phyloP scores from a whole-genome alignment of 2,329 filamentous ascomycete species.

The Colletotrichum scovillei region DNA sequence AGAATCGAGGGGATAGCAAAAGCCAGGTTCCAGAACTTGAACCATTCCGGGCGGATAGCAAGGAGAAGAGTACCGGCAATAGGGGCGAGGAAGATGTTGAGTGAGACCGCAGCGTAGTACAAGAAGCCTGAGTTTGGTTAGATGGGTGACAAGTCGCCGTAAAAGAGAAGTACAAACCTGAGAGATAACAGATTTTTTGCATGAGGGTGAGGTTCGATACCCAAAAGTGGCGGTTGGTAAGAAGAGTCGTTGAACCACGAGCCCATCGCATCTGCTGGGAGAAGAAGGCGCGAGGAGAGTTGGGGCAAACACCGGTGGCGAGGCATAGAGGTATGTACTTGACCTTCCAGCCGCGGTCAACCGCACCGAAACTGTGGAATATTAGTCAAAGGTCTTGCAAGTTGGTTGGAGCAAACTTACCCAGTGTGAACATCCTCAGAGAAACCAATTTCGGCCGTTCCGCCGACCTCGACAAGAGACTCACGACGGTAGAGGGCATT shows the following conservation, averaged over 20 bases:
- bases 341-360: conserved; percentile 55
- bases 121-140: conserved; percentile 42
- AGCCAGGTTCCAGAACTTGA: conserved; percentile 57
- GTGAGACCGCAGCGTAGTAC: conserved; percentile 53
- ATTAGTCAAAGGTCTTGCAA: neutral
- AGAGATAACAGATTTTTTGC: conserved; percentile 55
- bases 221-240: conserved; percentile 54
- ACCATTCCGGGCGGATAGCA: conserved; percentile 51
- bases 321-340: conserved; percentile 54
- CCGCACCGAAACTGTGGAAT: conserved; percentile 47
- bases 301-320: conserved; percentile 55
- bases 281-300: conserved; percentile 54
- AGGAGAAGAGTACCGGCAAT: conserved; percentile 53
- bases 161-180: conserved; percentile 37
- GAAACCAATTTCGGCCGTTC: conserved; percentile 54
- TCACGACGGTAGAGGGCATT: conserved; percentile 54
- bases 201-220: conserved; percentile 48
- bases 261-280: conserved; percentile 58
- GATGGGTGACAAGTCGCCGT: neutral
- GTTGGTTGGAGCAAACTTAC: conserved; percentile 36
- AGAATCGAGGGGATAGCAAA: conserved; percentile 54
- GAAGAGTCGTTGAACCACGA: conserved; percentile 52
- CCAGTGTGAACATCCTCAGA: conserved; percentile 58
- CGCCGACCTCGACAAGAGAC: conserved; percentile 52
- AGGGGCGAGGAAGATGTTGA: conserved; percentile 53